Base-by-base conservation (phyloP, 2,329 filamentous ascomycete species). In the Shiraia bambusicola region DNA sequence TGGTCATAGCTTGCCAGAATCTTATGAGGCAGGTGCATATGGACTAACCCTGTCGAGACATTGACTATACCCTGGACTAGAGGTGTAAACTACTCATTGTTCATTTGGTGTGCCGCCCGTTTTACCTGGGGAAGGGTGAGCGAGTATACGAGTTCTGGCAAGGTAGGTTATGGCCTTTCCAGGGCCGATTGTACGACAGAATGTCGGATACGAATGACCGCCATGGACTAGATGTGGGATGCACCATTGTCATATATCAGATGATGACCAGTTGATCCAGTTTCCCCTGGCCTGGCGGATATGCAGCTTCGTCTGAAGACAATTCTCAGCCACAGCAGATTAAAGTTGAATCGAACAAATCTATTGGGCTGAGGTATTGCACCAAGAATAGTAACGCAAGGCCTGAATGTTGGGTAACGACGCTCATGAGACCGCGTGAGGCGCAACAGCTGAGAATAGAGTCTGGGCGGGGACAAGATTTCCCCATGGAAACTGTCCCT, bases 311-410 rank as follows among this genome's bases (percentile, higher is more conserved):
- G 54, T 46, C 47, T 51, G 41, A 40, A 24, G 27, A 17, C 35
- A 29, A 39, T 39, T 32, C 45, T 43, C 45, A 50, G 57, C 43
- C 22, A 34, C 28, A 22, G 35, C 54, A 62, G 28, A 64, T 65
- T 64, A 55, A 50, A 24, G 37, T 50, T 45, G 59, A 62, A 56
- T 61, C 58, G 58, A 41, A 38, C 45, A 45, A 58, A 59, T 62
- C 59, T 58, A 59, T 46, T 54, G 47, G 40, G 42, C 56, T 55
- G 51, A 49, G 54, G 52, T 49, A 42, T n/a, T 35, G 50, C 45
- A 47, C 59, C 52, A 44, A 53, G 58, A 64, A 62, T 66, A 66
- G 63, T 51, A 50, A 60, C 50, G 37, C 44, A 31, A 39, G 52
- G 55, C 49, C 52, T 49, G 44, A 45, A 50, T 29, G 29, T 40